Evolutionary conservation across 2,329 filamentous ascomycete species (phyloP), one percentile per base, ranked within the genome.

Genomic region (Aspergillus piperis): DNA sequence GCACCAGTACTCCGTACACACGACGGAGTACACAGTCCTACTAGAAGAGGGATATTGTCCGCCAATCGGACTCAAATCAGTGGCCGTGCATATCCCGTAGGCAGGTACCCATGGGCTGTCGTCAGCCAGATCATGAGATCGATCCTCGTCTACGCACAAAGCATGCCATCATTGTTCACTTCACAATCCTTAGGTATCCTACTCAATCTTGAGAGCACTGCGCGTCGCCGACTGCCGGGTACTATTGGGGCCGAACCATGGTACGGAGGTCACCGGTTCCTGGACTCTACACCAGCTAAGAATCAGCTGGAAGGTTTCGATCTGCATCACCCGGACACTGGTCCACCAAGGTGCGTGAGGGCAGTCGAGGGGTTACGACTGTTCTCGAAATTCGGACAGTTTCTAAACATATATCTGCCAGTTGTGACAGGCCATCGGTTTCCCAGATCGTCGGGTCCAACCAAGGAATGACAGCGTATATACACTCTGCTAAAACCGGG

Each of bases 381-480:
- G 15, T 49, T 50, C 47, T 54, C 25, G 52, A 42, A 54, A 42
- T 27, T 54, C 52, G 52, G 41, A 39, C 19, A 19, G 15, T 36
- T 44, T 54, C 39, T 30, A 54, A 44, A 32, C 23, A 54, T 44
- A 44, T 47, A 19, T 17, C 25, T 44, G 53, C 23, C 53, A 17
- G 38, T 2, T 21, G 25, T 21, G 53, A 55, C 53, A 55, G 39
- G 53, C 53, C 21, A 30, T 32, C 39, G 32, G 32, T 36, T 32
- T 10, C 39, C 27, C 25, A 19, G 53, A 55, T 55, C 53, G 25
- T 17, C 53, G 39, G 50, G 21, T 23, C 17, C 25, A 19, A 55
- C 39, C 53, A 55, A 47, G 53, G 53, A n/a, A 44, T 55, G 53
- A 55, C 52, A 54, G 38, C 39, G 36, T 36, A 19, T 19, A 52